Conservation (phyloP, 345 rosid species). For the Odontarrhena argentea region DNA sequence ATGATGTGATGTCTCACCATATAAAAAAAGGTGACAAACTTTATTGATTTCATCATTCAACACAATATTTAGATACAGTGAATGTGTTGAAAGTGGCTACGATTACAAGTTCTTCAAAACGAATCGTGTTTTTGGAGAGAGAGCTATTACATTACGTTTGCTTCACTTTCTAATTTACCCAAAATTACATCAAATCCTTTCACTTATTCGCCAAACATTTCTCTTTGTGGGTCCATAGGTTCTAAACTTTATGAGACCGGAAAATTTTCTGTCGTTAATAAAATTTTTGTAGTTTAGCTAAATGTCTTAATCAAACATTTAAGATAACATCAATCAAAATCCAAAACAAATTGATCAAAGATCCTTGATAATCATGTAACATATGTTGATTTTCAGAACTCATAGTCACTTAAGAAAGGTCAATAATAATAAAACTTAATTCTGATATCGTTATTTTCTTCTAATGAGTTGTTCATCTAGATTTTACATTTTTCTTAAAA, state of each 20-base stretch:
- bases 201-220: conserved; percentile 35
- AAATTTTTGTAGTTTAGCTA: conserved; percentile 7
- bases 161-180: conserved; percentile 29
- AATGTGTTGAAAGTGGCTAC: conserved; percentile 26
- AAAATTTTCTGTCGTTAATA: background rate
- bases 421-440: too few species aligned
- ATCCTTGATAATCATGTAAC: background rate
- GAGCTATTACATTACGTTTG: conserved; percentile 33
- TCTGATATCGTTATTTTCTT: too few species aligned
- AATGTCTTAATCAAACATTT: conserved; percentile 23
- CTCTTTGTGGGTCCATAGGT: conserved; percentile 31
- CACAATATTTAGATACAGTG: conserved; percentile 30
- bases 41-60: conserved; percentile 16
- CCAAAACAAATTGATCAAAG: conserved; percentile 14
- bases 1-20: conserved; percentile 37
- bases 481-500: too few species aligned
- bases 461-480: too few species aligned
- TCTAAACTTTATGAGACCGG: conserved; percentile 31
- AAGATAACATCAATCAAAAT: conserved; percentile 8
- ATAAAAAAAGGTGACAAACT: conserved; percentile 27
- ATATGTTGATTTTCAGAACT: background rate
- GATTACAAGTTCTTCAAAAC: conserved; percentile 14
- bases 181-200: conserved; percentile 9
- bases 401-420: background rate
- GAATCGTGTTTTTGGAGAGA: conserved; percentile 20